Evolutionary conservation across 768 basidiomycete species (phyloP), one percentile per base, ranked within the genome.

Genomic region (Boletus eberwhitei): DNA sequence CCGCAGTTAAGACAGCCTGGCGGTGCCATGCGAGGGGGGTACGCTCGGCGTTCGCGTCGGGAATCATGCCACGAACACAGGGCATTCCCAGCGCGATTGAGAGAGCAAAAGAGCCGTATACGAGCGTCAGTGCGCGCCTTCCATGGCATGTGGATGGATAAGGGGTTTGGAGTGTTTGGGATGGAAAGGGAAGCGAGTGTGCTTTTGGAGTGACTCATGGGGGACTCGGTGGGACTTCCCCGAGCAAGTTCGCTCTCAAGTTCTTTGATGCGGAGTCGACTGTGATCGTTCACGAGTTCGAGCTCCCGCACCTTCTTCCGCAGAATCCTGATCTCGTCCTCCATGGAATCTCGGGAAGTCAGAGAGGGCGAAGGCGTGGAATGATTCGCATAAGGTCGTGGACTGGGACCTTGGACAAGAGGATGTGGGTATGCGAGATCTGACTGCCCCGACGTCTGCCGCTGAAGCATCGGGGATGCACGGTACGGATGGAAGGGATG

Each of bases 31-130:
- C 90, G 83, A 11, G 91, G 89, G 4, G 90, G 88, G 62, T 80
- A 83, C 0, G 78, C 77, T 9, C 91, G 81, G 31, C 91, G 85
- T 71, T 93, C 90, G 29, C 90, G 83, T 43, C 90, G 79, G 2
- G 90, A 90, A 69, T 93, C 91, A 64, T 93, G 90, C 90, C 90
- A 93, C 4, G 91, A 86, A 67, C 90, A 93, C 35, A 93, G 80
- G 1, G 90, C 90, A 61, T 93, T 93, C 32, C 91, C 91, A 0
- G 90, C 90, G 48, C 91, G 83, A 70, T 93, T 93, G 31, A 89
- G 75, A 4, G 90, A 87, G 68, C 90, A 93, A 71, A 85, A 87
- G 41, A 82, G 75, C 51, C 82, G 82, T 59, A 77, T 74, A 36
- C 91, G 87, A 6, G 86, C 81, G 21, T 88, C 85, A 1, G 88